These are phyloP conservation scores for Debaryomyces maramus DNA, from an alignment of 805 yeast genomes.

Conservation along the genomic window DNA sequence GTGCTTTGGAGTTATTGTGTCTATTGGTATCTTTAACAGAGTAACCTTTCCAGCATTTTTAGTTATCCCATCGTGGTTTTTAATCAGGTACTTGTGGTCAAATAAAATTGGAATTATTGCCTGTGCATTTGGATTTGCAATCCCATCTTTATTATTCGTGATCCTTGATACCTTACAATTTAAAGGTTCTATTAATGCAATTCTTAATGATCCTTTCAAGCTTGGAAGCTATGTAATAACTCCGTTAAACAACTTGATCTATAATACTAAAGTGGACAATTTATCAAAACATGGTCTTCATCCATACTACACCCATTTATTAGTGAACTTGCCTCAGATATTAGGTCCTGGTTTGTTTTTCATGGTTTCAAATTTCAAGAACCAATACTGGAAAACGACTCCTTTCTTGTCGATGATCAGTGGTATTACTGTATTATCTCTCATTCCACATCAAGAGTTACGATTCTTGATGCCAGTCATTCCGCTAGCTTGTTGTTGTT, in stretches of 20 bases:
- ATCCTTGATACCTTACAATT: constrained; percentile 55
- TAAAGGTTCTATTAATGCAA: constrained; percentile 6
- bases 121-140: constrained; percentile 31
- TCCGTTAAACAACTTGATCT: constrained; percentile 73
- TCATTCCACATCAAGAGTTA: constrained; percentile 91
- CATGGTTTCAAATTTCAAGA: constrained; percentile 35
- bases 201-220: constrained; percentile 12
- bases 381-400: constrained; percentile 46
- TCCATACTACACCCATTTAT: constrained; percentile 68
- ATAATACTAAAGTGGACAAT: constrained; percentile 62
- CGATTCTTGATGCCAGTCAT: constrained; percentile 78
- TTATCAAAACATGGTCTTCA: constrained; percentile 82
- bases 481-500: constrained; percentile 66
- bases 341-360: constrained; percentile 72
- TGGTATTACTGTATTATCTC: constrained; percentile 61
- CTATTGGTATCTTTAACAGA: constrained; percentile 80
- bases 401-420: constrained; percentile 63
- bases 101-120: constrained; percentile 34
- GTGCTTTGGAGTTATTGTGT: constrained; percentile 49
- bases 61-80: constrained; percentile 54
- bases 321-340: constrained; percentile 76
- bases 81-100: constrained; percentile 43
- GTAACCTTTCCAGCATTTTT: constrained; percentile 80
- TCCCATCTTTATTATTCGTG: constrained; percentile 40
- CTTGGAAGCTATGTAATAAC: constrained; percentile 50